Conservation (phyloP, 129 eudicot genomes). For the Pittosporum tobira region DNA sequence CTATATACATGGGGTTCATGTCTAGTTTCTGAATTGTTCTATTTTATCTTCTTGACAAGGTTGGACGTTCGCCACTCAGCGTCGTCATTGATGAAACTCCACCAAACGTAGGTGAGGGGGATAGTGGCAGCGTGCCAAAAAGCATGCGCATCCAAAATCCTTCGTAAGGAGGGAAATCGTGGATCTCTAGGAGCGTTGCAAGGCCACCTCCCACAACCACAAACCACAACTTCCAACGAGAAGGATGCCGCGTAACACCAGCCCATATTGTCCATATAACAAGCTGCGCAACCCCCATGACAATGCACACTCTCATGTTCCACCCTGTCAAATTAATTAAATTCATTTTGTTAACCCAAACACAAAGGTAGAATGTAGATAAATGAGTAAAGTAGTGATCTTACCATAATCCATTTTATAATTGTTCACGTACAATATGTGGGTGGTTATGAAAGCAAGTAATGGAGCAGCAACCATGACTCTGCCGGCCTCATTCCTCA, state of each 20-base stretch:
- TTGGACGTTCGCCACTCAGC: conserved; percentile 50
- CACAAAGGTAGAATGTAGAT: neutral
- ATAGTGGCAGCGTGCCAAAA: conserved; percentile 81
- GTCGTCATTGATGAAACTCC: conserved; percentile 92
- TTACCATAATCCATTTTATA: conserved; percentile 80
- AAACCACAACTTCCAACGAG: conserved; percentile 76
- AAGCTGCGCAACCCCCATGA: conserved; percentile 62
- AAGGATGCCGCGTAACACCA: conserved; percentile 63
- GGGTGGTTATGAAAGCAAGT: conserved; percentile 70
- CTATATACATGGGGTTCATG: too few relatives aligned
- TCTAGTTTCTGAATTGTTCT: conserved; percentile 3
- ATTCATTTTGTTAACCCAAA: conserved; percentile 2
- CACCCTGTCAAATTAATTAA: conserved; percentile 45
- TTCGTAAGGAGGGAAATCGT: conserved; percentile 76
- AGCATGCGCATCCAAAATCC: conserved; percentile 86
- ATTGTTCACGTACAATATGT: conserved; percentile 71
- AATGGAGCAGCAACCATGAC: conserved; percentile 96
- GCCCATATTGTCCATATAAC: conserved; percentile 84
- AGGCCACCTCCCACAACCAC: conserved; percentile 59
- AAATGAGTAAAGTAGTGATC: neutral
- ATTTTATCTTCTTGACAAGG: conserved; percentile 47
- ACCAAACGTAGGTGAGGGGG: conserved; percentile 83
- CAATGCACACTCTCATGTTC: conserved; percentile 83
- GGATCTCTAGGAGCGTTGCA: conserved; percentile 70
- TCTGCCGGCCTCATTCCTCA: conserved; percentile 69